A percentile compares a stretch with the other conserved stretches of the same genome.
Conservation (phyloP, 2,329 filamentous ascomycete genomes). For the Teratosphaeria gauchensis region DNA sequence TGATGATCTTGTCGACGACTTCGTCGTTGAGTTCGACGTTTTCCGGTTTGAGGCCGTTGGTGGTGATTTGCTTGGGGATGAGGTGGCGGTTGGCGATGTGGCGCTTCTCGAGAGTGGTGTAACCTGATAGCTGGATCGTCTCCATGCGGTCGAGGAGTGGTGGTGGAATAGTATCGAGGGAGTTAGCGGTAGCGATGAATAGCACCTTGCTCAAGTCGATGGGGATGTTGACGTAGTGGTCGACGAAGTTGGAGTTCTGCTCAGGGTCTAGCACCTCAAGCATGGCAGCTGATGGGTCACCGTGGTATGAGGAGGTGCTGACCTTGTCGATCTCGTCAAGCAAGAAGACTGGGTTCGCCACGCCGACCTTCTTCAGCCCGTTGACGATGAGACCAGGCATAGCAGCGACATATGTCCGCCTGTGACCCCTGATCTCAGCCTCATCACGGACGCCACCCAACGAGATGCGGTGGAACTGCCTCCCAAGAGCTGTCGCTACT, state of each 20-base stretch:
- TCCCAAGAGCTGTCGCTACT: slow-evolving; percentile 79
- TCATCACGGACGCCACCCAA: slow-evolving; percentile 92
- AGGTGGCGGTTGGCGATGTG: slow-evolving; percentile 89
- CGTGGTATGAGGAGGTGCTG: slow-evolving; percentile 80
- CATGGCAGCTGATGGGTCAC: slow-evolving; percentile 94
- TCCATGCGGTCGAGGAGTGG: slow-evolving; percentile 95
- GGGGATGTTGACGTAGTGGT: slow-evolving; percentile 93
- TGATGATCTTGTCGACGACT: slow-evolving; percentile 90
- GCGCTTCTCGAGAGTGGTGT: slow-evolving; percentile 93
- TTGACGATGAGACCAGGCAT: slow-evolving; percentile 95
- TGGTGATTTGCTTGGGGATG: slow-evolving; percentile 89
- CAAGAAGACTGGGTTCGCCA: slow-evolving; percentile 88
- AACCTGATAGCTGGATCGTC: slow-evolving; percentile 83
- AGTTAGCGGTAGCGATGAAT: slow-evolving; percentile 96
- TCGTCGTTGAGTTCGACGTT: slow-evolving; percentile 71
- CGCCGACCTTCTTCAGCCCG: slow-evolving; percentile 88
- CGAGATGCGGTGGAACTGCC: slow-evolving; percentile 95
- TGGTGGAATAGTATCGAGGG: slow-evolving; percentile 86
- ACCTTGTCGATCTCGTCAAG: slow-evolving; percentile 98
- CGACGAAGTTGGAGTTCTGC: slow-evolving; percentile 88
- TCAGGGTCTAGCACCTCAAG: slow-evolving; percentile 95
- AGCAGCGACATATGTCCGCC: slow-evolving; percentile 94
- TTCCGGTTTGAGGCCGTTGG: slow-evolving; percentile 70
- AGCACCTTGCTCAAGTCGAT: slow-evolving; percentile 93
- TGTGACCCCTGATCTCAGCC: slow-evolving; percentile 90